phyloP scores from a whole-genome alignment of 768 basidiomycete species.

The Russula olivacea region DNA sequence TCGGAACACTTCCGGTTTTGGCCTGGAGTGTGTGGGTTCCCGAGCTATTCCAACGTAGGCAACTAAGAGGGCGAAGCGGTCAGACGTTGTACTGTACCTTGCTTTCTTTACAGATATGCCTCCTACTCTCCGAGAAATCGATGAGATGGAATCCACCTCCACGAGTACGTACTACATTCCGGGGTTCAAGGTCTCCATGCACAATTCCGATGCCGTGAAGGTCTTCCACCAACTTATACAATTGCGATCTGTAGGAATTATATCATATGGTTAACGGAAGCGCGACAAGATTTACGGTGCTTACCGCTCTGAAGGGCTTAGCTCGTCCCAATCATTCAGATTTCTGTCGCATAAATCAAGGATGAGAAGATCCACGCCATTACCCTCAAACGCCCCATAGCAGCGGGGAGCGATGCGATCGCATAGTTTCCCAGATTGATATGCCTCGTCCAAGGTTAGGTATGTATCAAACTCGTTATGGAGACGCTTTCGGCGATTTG shows the following conservation, averaged over 20 bases:
- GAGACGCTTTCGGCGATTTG: not conserved
- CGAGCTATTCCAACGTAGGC: not conserved
- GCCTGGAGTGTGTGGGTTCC: too few species aligned
- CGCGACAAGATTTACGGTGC: too few species aligned
- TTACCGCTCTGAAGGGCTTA: not conserved
- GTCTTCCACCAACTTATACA: too few species aligned
- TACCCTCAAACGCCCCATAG: not conserved
- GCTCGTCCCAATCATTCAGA: not conserved
- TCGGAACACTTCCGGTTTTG: too few species aligned
- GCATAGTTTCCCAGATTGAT: not conserved
- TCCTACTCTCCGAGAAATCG: not conserved
- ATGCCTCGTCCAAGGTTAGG: not conserved
- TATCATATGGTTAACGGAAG: too few species aligned
- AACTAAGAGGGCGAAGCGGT: not conserved
- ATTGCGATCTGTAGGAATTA: too few species aligned
- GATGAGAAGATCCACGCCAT: not conserved
- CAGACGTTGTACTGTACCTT: not conserved
- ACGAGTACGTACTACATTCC: not conserved
- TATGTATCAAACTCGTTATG: not conserved
- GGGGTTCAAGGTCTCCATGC: not conserved
- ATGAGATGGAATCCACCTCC: not conserved
- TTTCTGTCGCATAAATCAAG: not conserved
- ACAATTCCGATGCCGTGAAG: too few species aligned
- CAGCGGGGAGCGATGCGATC: not conserved
- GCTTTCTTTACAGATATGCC: not conserved